phyloP scores from a whole-genome alignment of 768 basidiomycete species.

The Crepidotus variabilis region DNA sequence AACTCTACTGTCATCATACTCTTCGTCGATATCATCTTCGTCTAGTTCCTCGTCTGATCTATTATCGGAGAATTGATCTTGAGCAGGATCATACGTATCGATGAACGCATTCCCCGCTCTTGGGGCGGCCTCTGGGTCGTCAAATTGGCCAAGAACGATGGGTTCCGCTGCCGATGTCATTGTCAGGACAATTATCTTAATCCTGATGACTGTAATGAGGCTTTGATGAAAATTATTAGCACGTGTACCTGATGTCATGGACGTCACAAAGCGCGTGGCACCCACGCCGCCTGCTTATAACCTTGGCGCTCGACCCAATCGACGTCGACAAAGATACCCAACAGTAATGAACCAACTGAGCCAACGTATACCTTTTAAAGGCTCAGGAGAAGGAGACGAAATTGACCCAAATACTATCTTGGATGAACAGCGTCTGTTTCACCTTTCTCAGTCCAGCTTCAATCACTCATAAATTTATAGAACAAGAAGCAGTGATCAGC shows the following conservation, averaged over 20 bases:
- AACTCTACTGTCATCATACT: constrained; percentile 55
- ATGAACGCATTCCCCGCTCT: constrained; percentile 38
- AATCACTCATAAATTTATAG: constrained; percentile 26
- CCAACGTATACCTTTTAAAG: constrained; percentile 42
- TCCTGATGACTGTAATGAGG: background rate
- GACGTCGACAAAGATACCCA: background rate
- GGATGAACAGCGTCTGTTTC: constrained; percentile 49
- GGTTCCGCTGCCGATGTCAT: constrained; percentile 27
- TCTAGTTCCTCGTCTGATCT: constrained; percentile 29
- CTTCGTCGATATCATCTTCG: constrained; percentile 41
- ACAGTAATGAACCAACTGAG: constrained; percentile 34
- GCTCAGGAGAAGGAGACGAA: constrained; percentile 25
- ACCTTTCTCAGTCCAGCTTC: background rate
- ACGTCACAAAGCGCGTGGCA: background rate
- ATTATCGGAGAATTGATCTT: constrained; percentile 31
- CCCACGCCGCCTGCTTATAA: background rate
- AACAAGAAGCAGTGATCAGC: constrained; percentile 60
- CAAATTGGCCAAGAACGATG: constrained; percentile 54
- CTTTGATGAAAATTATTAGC: constrained; percentile 8
- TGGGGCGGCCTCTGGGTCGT: constrained; percentile 44
- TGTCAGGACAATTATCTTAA: background rate
- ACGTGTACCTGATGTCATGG: constrained; percentile 10
- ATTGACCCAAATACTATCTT: constrained; percentile 30
- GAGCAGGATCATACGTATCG: constrained; percentile 35
- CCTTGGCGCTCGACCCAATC: background rate